These are phyloP conservation scores for Dothideomycetes sp. DNA, from an alignment of 2,329 filamentous ascomycete genomes.

Conservation along the genomic window DNA sequence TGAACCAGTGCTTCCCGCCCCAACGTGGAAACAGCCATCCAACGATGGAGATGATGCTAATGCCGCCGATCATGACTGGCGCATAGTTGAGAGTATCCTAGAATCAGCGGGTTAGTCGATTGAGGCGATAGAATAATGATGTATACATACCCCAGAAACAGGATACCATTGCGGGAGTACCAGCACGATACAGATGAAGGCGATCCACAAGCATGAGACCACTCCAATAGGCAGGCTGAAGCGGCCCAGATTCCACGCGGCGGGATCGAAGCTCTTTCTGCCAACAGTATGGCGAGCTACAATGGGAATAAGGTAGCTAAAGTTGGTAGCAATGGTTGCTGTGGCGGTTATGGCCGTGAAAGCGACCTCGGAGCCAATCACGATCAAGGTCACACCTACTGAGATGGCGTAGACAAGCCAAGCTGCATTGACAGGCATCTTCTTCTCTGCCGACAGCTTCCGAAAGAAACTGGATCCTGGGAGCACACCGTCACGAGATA, in stretches of 20 bases:
- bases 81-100: slow-evolving; percentile 28
- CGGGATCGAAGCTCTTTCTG: slow-evolving; percentile 22
- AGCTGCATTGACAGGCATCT: slow-evolving; percentile 27
- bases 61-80: slow-evolving; percentile 27
- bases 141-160: slow-evolving; percentile 17
- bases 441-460: slow-evolving; percentile 17
- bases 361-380: slow-evolving; percentile 27
- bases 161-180: slow-evolving; percentile 28
- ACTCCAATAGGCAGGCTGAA: slow-evolving; percentile 18
- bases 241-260: slow-evolving; percentile 23
- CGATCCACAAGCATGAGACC: slow-evolving; percentile 23
- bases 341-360: slow-evolving; percentile 28
- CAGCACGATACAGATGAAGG: slow-evolving; percentile 26
- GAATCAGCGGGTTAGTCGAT: neutral
- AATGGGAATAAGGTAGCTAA: slow-evolving; percentile 29
- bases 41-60: slow-evolving; percentile 23
- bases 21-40: slow-evolving; percentile 27
- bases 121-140: neutral
- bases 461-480: slow-evolving; percentile 26
- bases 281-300: slow-evolving; percentile 28
- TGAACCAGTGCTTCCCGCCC: slow-evolving; percentile 27
- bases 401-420: slow-evolving; percentile 22
- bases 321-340: slow-evolving; percentile 28
- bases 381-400: slow-evolving; percentile 24
- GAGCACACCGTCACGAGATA: slow-evolving; percentile 28